Conservation (phyloP, 2,329 filamentous ascomycete genomes). For the Apiospora kogelbergensis region DNA sequence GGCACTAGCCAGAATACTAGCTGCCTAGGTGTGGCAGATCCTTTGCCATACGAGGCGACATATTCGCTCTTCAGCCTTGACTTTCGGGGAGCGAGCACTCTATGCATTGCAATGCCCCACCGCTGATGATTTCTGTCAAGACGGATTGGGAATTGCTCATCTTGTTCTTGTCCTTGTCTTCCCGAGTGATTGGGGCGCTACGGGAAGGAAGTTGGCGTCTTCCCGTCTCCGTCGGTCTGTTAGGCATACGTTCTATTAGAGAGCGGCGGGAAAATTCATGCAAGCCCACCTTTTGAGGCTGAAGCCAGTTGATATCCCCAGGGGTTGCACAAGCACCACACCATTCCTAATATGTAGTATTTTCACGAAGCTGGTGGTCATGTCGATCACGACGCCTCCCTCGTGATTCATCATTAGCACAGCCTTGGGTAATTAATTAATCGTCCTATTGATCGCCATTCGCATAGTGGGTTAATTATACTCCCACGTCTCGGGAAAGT, state of each 20-base stretch:
- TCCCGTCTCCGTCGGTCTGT: no score
- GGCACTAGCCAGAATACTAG: no score
- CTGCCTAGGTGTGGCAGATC: background rate
- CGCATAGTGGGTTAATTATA: background rate
- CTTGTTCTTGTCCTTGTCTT: background rate
- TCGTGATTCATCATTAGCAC: background rate
- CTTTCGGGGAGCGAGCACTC: background rate
- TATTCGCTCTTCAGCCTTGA: background rate
- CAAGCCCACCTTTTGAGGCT: conserved; percentile 8
- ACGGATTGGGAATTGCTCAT: background rate
- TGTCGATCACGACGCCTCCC: background rate
- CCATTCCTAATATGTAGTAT: background rate
- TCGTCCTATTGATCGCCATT: background rate
- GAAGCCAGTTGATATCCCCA: background rate
- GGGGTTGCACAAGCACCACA: background rate
- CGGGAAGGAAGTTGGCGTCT: background rate
- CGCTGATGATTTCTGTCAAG: background rate
- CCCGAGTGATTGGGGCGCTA: background rate
- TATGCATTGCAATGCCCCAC: background rate
- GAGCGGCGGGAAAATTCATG: background rate
- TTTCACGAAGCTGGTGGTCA: background rate
- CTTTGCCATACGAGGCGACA: background rate
- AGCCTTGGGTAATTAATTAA: background rate
- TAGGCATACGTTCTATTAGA: conserved; percentile 2
- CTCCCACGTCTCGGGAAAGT: background rate